Evolutionary conservation across 495 filamentous ascomycete species (phyloP).

Genomic region (Cairneyella variabilis): DNA sequence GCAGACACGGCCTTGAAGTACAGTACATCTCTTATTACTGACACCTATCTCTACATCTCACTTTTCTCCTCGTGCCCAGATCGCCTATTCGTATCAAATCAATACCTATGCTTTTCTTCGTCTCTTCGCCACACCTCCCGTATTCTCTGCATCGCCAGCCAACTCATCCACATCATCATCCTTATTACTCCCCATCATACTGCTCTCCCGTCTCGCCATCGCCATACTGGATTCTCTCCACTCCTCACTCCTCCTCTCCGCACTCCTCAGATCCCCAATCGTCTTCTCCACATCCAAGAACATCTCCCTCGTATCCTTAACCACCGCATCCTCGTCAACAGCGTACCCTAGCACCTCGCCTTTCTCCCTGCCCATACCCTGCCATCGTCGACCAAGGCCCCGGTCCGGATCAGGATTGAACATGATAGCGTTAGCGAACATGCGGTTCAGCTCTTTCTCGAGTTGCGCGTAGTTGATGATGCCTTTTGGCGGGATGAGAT

Average conservation of each 20-base stretch:
- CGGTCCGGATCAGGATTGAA: conserved; percentile 78
- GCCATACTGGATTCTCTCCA: conserved; percentile 18
- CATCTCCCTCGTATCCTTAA: conserved; percentile 80
- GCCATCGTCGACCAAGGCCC: conserved; percentile 60
- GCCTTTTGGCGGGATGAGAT: conserved; percentile 78
- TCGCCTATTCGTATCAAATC: too few species aligned
- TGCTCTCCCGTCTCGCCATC: conserved; percentile 14
- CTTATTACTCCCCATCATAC: conserved; percentile 8
- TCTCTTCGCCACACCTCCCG: conserved; percentile 13
- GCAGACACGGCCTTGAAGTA: not conserved
- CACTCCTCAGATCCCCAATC: conserved; percentile 54
- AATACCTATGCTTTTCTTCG: conserved; percentile 14
- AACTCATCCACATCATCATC: conserved; percentile 18
- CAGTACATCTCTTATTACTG: not conserved
- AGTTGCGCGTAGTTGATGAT: conserved; percentile 94
- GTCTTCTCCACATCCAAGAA: conserved; percentile 69
- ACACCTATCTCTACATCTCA: not conserved
- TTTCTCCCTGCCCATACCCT: conserved; percentile 27
- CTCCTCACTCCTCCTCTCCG: conserved; percentile 38
- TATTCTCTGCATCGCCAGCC: conserved; percentile 15
- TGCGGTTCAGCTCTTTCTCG: conserved; percentile 92
- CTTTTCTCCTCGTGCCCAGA: too few species aligned
- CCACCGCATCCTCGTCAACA: conserved; percentile 51
- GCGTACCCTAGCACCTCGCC: conserved; percentile 32
- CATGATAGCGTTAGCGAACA: conserved; percentile 98